phyloP scores from a whole-genome alignment of 345 rosid genomes.

The Brassica nigra region DNA sequence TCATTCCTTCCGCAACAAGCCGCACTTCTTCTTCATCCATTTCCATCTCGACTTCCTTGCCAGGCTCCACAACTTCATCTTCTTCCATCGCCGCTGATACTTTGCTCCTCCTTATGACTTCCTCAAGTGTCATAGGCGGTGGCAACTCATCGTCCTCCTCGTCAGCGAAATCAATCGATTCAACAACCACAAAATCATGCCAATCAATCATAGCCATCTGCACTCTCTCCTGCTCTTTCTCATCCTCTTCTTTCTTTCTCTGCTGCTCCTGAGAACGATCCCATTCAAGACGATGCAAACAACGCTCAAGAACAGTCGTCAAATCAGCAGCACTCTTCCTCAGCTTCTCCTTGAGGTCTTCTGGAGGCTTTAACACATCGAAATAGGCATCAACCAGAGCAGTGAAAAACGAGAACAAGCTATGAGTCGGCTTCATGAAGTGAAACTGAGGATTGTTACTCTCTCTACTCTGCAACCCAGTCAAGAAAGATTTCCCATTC shows the following conservation, averaged over 20 bases:
- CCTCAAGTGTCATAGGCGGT: constrained; percentile 86
- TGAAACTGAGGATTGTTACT: constrained; percentile 76
- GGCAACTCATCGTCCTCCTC: constrained; percentile 88
- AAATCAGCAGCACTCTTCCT: constrained; percentile 58
- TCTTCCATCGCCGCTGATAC: constrained; percentile 61
- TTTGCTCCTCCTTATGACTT: constrained; percentile 83
- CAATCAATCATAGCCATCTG: constrained; percentile 95
- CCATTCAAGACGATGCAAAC: constrained; percentile 88
- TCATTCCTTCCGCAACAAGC: constrained; percentile 90
- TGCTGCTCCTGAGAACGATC: constrained; percentile 85
- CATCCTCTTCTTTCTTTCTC: constrained; percentile 83
- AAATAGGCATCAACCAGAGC: constrained; percentile 79
- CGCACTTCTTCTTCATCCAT: constrained; percentile 94
- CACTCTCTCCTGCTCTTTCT: constrained; percentile 79
- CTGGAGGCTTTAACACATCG: constrained; percentile 78
- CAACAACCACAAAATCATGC: constrained; percentile 91
- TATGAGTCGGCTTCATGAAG: constrained; percentile 86
- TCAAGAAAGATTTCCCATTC: constrained; percentile 75
- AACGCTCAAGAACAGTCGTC: constrained; percentile 76
- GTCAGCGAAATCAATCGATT: constrained; percentile 79
- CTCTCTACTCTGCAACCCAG: constrained; percentile 73
- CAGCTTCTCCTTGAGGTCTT: constrained; percentile 69
- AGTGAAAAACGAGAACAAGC: constrained; percentile 81
- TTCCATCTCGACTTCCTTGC: constrained; percentile 91
- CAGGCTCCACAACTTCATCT: constrained; percentile 76